These are phyloP conservation scores for Stylonectria norvegica DNA, from an alignment of 2,329 filamentous ascomycete genomes.

Conservation along the genomic window DNA sequence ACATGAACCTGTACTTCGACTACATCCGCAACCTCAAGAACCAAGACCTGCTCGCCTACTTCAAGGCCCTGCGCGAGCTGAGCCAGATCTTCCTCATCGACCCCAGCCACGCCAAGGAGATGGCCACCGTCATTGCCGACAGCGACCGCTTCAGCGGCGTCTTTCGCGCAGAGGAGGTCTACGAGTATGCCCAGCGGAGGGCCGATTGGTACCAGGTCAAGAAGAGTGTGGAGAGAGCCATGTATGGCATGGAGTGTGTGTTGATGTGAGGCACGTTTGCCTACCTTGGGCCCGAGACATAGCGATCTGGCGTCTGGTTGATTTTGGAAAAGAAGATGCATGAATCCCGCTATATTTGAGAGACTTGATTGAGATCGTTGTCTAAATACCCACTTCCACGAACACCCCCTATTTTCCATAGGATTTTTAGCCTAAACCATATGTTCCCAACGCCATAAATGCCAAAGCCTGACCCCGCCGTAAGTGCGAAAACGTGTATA, in stretches of 20 bases:
- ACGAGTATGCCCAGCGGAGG: conserved; percentile 90
- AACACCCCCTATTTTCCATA: background rate
- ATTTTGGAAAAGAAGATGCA: background rate
- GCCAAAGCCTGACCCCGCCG: conserved; percentile 4
- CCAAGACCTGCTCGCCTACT: conserved; percentile 81
- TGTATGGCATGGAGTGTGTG: conserved; percentile 90
- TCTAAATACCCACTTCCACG: no score
- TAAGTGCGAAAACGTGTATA: conserved; percentile 2
- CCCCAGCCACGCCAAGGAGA: conserved; percentile 78
- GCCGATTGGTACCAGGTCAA: conserved; percentile 95
- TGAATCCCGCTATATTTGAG: no score
- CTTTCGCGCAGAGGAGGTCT: conserved; percentile 93
- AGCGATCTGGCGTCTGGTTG: no score
- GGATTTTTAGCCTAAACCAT: background rate
- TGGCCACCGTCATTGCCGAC: conserved; percentile 93
- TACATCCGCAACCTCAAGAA: conserved; percentile 82
- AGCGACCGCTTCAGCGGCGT: conserved; percentile 85
- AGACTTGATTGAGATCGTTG: no score
- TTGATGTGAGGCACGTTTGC: conserved; percentile 62
- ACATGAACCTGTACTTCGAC: conserved; percentile 90
- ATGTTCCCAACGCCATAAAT: conserved; percentile 10
- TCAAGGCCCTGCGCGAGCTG: conserved; percentile 84
- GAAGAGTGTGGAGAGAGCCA: conserved; percentile 85
- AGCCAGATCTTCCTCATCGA: conserved; percentile 95
- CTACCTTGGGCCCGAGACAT: background rate